Evolutionary conservation across 331 rosid genomes (phyloP), one percentile per base, ranked within the genome.

Genomic region (Quercus lobata): DNA sequence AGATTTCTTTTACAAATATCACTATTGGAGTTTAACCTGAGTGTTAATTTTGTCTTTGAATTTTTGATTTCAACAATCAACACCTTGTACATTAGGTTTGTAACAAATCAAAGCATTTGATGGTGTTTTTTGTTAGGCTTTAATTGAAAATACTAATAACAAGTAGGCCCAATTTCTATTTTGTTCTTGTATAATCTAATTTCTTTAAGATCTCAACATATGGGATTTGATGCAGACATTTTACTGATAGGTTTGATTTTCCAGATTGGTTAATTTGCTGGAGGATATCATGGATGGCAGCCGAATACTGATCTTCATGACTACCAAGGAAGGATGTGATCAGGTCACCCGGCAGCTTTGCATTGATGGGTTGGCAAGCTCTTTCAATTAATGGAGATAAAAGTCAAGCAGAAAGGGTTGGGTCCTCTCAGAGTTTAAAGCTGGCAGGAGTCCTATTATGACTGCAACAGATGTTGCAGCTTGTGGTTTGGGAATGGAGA

Each of bases 301-400:
- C 83, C 86, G 97, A 79, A 96, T 96, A 87, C 82, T 96, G 78
- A 88, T 96, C 79, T 93, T 96, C 85, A 91, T 96, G 99, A 98
- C 91, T 85, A 96, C 97, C 55, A 96, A 96, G 83, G 93, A 96
- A 86, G 99, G 98, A 74, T 93, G 99, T 78, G 97, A 96, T 87
- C 99, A 89, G 79, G 87, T 90, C 79, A 96, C 99, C 18, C 85
- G 97, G 74, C 97, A 96, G 81, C 99, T 93, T 78, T 97, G 99
- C 73, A 96, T 91, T n/a, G n/a, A n/a, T n/a, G n/a, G 99, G 99
- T 75, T 96, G 99, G 99, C 98, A 98, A 24, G 99, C 99, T 69
- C 98, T 96, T 65, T 93, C 98, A 37, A 96, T 93, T 82, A 98
- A 96, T 75, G 99, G 99, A 69, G 97, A 96, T 77, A 93, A 93